Percentiles rank a stretch among this genome's conserved stretches.
Conservation (phyloP, 805 yeast genomes). For the Barnettozyma botsteinii region DNA sequence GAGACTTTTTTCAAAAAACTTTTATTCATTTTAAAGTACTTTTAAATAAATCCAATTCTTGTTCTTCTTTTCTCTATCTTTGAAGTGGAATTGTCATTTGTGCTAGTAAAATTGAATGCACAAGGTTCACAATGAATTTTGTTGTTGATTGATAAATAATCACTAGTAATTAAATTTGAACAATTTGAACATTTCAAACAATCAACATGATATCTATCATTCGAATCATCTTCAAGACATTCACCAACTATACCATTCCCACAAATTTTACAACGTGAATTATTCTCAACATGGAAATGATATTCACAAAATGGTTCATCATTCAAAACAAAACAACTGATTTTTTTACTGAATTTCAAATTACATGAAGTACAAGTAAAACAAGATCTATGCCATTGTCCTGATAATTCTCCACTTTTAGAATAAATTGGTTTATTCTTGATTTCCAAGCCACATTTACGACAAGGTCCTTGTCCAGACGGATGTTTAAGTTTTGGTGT, state of each 20-base stretch:
- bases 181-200: slow-evolving; percentile 73
- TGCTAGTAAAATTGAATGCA: slow-evolving; percentile 11
- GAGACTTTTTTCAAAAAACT: too few species aligned
- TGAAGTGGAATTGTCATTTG: neutral
- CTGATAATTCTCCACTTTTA: slow-evolving; percentile 74
- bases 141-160: slow-evolving; percentile 48
- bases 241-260: slow-evolving; percentile 79
- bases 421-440: slow-evolving; percentile 68
- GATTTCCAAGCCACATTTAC: slow-evolving; percentile 59
- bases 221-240: slow-evolving; percentile 73
- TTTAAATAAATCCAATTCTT: slow-evolving; percentile 17
- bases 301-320: slow-evolving; percentile 78
- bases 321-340: slow-evolving; percentile 66
- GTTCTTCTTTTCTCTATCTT: slow-evolving; percentile 26
- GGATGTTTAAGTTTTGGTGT: slow-evolving; percentile 26
- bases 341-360: slow-evolving; percentile 48
- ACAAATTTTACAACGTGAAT: slow-evolving; percentile 70
- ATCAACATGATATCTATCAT: slow-evolving; percentile 65
- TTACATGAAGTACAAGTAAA: slow-evolving; percentile 69
- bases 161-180: slow-evolving; percentile 40
- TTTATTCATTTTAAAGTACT: too few species aligned
- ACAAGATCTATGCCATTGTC: slow-evolving; percentile 92
- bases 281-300: slow-evolving; percentile 72
- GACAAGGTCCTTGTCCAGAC: slow-evolving; percentile 78
- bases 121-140: slow-evolving; percentile 45